A percentile compares a stretch with the other conserved stretches of the same genome.
phyloP scores from a whole-genome alignment of 306 rosid species.

The Quercus glauca region DNA sequence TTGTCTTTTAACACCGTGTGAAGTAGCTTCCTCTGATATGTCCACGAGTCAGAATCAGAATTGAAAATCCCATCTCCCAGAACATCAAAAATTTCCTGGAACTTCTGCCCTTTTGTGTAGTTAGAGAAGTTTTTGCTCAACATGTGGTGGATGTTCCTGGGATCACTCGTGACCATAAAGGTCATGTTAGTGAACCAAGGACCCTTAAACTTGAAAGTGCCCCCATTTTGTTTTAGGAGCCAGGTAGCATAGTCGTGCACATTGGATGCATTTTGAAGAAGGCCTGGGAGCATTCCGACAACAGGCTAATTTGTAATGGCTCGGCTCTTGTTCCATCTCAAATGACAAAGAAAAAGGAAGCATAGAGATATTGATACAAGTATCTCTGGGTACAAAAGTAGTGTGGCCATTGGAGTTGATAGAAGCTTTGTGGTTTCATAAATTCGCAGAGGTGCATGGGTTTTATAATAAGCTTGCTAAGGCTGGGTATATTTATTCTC shows the following conservation, averaged over 20 bases:
- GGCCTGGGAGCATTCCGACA: constrained; percentile 38
- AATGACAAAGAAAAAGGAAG: not conserved
- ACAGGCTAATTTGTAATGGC: constrained; percentile 27
- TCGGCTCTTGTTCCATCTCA: constrained; percentile 1
- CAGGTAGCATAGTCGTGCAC: constrained; percentile 16
- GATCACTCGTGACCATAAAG: constrained; percentile 22
- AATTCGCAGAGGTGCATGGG: no score
- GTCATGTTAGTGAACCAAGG: constrained; percentile 31
- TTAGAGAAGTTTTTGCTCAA: not conserved
- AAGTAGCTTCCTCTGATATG: constrained; percentile 15
- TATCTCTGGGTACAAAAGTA: not conserved
- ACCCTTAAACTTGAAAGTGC: constrained; percentile 23
- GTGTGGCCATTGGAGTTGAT: not conserved
- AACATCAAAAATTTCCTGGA: constrained; percentile 16
- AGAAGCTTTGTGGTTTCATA: no score
- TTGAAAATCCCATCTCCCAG: constrained; percentile 35
- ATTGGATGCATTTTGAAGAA: not conserved
- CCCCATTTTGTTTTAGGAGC: not conserved
- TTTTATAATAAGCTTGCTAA: no score
- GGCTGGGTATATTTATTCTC: no score
- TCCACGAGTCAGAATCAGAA: constrained; percentile 31
- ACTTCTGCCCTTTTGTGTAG: constrained; percentile 19
- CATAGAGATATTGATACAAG: not conserved
- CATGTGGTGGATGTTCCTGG: constrained; percentile 27
- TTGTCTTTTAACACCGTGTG: not conserved